Evolutionary conservation across 2,329 filamentous ascomycete genomes (phyloP), one percentile per base, ranked within the genome.

Genomic region (Penicillium italicum): DNA sequence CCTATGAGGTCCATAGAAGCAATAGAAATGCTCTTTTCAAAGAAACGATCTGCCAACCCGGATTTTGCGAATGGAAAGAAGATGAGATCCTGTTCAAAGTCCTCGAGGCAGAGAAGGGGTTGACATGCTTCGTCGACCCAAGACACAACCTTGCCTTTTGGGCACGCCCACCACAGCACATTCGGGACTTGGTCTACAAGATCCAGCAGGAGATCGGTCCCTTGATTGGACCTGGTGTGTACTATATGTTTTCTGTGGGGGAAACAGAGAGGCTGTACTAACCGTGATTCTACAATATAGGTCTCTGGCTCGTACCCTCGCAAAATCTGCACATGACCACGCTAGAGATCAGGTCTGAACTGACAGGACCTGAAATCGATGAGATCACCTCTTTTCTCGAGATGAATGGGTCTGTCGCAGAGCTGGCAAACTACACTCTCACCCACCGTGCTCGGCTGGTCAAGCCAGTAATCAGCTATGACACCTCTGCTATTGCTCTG

Each of bases 111-210:
- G 73, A 80, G 1, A 75, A 87, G 34, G 57, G 55, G 7, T 81
- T 90, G 60, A 86, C 85, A 1, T 84, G 83, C 1, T 96, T 88
- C 69, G 72, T 79, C 49, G 93, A 97, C 69, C 82, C 84, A 40
- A 80, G 93, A 38, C 82, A 96, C 67, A 95, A 92, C 69, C 79
- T 97, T 11, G 89, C 91, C 0, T 86, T 97, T 68, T 97, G 91
- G 91, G 90, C 89, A 4, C 81, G 92, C 7, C 93, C 93, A 16
- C 89, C 92, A 0, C 75, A 83, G 43, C 84, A 87, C 62, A 79
- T 97, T 18, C 79, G 87, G 43, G 75, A 81, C 20, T 75, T 97
- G 56, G 84, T 93, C 3, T 74, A 77, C 2, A 80, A 82, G 54
- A 75, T 97, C 30, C 93, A 97, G 72, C 72, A 80, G 47, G 80